Percentiles rank a stretch among this genome's conserved stretches.
Evolutionary conservation across 2,329 filamentous ascomycete genomes (phyloP).

Genomic region (Paraphoma chrysanthemicola): DNA sequence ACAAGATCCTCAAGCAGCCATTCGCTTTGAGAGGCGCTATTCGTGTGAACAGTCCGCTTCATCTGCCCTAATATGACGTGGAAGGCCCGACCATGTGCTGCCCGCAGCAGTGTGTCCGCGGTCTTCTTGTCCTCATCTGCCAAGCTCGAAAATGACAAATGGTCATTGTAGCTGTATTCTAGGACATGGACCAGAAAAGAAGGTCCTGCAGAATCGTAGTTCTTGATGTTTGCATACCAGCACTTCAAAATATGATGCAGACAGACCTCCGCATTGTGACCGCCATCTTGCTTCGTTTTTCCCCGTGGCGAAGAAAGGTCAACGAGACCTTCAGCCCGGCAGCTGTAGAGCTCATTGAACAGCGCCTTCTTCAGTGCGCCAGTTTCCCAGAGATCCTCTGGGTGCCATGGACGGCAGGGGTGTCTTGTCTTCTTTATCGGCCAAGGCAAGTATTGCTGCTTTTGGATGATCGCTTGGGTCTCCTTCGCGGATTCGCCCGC

Average conservation of each 20-base stretch:
- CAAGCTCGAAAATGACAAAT: background rate
- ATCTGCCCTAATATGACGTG: background rate
- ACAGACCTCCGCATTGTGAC: background rate
- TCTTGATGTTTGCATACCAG: constrained; percentile 2
- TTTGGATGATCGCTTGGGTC: background rate
- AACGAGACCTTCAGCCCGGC: background rate
- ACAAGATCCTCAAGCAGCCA: background rate
- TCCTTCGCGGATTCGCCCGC: background rate
- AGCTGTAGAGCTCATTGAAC: background rate
- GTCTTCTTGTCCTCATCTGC: background rate
- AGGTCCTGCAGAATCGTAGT: constrained; percentile 1
- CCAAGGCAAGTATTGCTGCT: background rate
- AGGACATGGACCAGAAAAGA: constrained; percentile 3
- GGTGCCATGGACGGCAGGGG: constrained; percentile 1
- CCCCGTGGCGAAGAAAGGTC: background rate
- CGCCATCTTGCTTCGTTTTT: background rate
- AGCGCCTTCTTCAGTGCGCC: constrained; percentile 3
- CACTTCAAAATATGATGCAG: constrained; percentile 1
- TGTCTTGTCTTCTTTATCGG: background rate
- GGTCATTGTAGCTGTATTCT: background rate
- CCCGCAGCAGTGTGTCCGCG: background rate
- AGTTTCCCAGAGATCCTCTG: constrained; percentile 2
- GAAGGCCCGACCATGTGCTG: background rate
- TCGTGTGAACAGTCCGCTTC: background rate
- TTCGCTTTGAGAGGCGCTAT: background rate